Percentiles rank a stretch among this genome's conserved stretches.
These are phyloP conservation scores for Fragilaria crotonensis DNA, from an alignment of 108 stramenopile genomes.

Conservation along the genomic window DNA sequence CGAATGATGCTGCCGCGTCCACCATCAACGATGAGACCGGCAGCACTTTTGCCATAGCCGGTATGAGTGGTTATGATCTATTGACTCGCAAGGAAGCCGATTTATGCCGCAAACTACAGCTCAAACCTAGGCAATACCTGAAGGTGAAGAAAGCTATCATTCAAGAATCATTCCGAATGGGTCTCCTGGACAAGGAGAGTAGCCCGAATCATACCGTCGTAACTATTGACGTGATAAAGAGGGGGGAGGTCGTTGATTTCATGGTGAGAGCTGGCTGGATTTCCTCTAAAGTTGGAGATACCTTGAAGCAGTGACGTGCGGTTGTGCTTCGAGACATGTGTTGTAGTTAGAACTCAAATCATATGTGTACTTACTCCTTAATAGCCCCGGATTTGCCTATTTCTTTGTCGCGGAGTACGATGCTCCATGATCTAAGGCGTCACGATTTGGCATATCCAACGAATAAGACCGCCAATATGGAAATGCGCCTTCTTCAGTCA, in stretches of 20 bases:
- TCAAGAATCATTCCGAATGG: slow-evolving; percentile 55
- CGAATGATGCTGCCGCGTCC: not conserved
- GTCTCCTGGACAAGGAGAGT: slow-evolving; percentile 46
- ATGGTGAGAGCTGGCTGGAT: slow-evolving; percentile 79
- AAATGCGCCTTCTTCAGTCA: slow-evolving; percentile 57
- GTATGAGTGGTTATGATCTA: slow-evolving; percentile 42
- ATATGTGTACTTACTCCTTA: too few species aligned
- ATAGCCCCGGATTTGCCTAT: too few species aligned
- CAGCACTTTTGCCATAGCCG: slow-evolving; percentile 20
- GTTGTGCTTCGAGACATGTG: too few species aligned
- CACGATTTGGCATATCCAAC: slow-evolving; percentile 72
- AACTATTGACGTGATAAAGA: slow-evolving; percentile 63
- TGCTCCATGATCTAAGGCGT: slow-evolving; percentile 69
- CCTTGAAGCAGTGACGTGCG: too few species aligned
- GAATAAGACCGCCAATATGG: slow-evolving; percentile 85
- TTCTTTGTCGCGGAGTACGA: slow-evolving; percentile 65
- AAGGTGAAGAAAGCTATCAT: slow-evolving; percentile 76
- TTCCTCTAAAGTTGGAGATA: slow-evolving; percentile 11
- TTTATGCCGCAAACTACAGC: slow-evolving; percentile 48
- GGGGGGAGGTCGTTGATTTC: slow-evolving; percentile 72
- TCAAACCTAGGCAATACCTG: slow-evolving; percentile 63
- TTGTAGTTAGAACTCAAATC: too few species aligned
- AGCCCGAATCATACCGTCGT: slow-evolving; percentile 37
- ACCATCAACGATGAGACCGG: slow-evolving; percentile 3
- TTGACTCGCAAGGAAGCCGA: slow-evolving; percentile 59